A percentile compares a stretch with the other conserved stretches of the same genome.
Evolutionary conservation across 2,329 filamentous ascomycete species (phyloP).

Genomic region (Talaromyces sp.): DNA sequence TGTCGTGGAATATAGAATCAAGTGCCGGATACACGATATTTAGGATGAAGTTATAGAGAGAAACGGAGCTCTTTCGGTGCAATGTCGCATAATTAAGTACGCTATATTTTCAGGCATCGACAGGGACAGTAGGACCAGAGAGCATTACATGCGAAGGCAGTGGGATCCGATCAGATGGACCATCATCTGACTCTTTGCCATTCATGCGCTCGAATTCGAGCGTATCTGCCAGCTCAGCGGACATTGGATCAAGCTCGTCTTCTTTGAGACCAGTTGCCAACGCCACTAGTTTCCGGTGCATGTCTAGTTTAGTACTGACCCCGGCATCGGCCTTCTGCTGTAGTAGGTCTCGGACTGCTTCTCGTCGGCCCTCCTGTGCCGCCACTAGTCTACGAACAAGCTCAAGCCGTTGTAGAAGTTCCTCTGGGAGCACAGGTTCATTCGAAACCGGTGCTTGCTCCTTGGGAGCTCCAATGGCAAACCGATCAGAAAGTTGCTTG

Average conservation of each 20-base stretch:
- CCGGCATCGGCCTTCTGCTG: conserved; percentile 46
- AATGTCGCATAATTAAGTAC: not conserved
- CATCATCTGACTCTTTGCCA: conserved; percentile 29
- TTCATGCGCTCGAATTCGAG: conserved; percentile 44
- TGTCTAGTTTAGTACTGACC: conserved; percentile 45
- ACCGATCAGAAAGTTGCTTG: conserved; percentile 31
- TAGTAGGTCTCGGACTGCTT: conserved; percentile 39
- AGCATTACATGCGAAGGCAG: conserved; percentile 24
- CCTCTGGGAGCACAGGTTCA: conserved; percentile 26
- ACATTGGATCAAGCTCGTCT: conserved; percentile 47
- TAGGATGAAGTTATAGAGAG: not conserved
- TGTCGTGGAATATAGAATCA: not conserved
- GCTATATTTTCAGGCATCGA: conserved; percentile 26
- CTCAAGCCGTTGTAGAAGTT: conserved; percentile 31
- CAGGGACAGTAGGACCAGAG: conserved; percentile 29
- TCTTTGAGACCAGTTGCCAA: conserved; percentile 47
- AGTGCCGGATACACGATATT: conserved; percentile 1
- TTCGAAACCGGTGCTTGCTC: conserved; percentile 17
- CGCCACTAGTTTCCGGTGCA: conserved; percentile 46
- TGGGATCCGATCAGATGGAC: conserved; percentile 28
- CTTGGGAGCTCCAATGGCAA: conserved; percentile 22
- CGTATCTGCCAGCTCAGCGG: conserved; percentile 44
- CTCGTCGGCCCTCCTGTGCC: conserved; percentile 34
- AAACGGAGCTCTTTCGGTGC: not conserved
- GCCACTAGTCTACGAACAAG: conserved; percentile 31